Base-by-base conservation (phyloP, 108 stramenopile species). In the Chaetoceros tenuissimus region DNA sequence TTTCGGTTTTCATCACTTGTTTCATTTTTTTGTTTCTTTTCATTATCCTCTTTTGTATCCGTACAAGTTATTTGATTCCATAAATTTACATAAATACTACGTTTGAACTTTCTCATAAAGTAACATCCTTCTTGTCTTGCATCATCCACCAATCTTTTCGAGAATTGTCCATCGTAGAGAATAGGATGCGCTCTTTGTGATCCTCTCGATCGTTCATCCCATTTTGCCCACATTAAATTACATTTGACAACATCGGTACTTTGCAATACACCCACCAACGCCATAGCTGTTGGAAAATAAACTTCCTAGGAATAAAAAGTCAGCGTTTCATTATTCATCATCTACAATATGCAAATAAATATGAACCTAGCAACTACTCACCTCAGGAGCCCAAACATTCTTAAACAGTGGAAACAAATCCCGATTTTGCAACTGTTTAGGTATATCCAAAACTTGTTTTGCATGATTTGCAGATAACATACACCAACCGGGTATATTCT, bases 401-500 rank as follows among this genome's bases (percentile, higher is more conserved):
- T 72, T 64, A 49, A 78, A 78, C 53, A 69, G 66, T 16, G 77
- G 77, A 66, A 66, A 78, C n/a, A 78, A 29, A 31, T 74, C 74
- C 66, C 68, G 58, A 3, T 64, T 59, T 40, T 31, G 70, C 21
- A 78, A 50, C 24, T 46, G 51, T 18, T 48, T 7, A 25, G 73
- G 69, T 21, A 78, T 48, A 24, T 78, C 46, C 30, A 78, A 40
- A 19, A 78, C 74, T 25, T 31, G 40, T 31, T 74, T 57, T 8
- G 72, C 72, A 43, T 78, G 77, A 29, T 74, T 69, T 53, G 66
- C 60, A 59, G 66, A 71, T 1, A 78, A 46, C 10, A 74, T 44
- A 50, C 77, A 78, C 77, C 77, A 78, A 29, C 77, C 77, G 2
- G 77, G 77, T 46, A 78, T 43, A 24, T 72, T 72, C 53, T 77